Evolutionary conservation across 441 rosid genomes (phyloP).

Genomic region (Biscutella laevigata): DNA sequence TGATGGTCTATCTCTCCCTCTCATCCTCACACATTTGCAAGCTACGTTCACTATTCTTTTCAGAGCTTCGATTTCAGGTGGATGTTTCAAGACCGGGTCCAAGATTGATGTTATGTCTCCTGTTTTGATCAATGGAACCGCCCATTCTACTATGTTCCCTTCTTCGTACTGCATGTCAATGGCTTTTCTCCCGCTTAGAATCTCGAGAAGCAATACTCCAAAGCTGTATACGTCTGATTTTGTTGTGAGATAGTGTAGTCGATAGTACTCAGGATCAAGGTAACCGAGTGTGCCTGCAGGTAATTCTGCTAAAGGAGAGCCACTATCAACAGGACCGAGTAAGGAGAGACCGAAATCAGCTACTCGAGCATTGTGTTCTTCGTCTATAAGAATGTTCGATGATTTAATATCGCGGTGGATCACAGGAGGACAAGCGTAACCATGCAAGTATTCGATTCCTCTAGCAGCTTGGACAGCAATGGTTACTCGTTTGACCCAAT

Average conservation of each 20-base stretch:
- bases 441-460: constrained; percentile 87
- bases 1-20: constrained; percentile 89
- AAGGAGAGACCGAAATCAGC: constrained; percentile 91
- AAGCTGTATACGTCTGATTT: constrained; percentile 89
- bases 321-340: constrained; percentile 74
- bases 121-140: constrained; percentile 75
- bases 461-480: constrained; percentile 95
- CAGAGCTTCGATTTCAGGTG: constrained; percentile 58
- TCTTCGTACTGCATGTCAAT: constrained; percentile 88
- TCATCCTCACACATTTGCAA: constrained; percentile 88
- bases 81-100: constrained; percentile 61
- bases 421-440: constrained; percentile 92
- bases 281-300: constrained; percentile 96
- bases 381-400: constrained; percentile 87
- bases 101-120: constrained; percentile 56
- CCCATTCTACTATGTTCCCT: constrained; percentile 97
- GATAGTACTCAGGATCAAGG: constrained; percentile 92
- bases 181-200: constrained; percentile 86
- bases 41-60: constrained; percentile 81
- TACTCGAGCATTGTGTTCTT: constrained; percentile 89
- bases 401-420: constrained; percentile 94
- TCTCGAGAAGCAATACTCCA: constrained; percentile 79
- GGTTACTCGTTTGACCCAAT: constrained; percentile 84
- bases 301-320: constrained; percentile 77
- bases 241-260: constrained; percentile 91